phyloP scores from a whole-genome alignment of 768 basidiomycete species.

The Suillus subaureus region DNA sequence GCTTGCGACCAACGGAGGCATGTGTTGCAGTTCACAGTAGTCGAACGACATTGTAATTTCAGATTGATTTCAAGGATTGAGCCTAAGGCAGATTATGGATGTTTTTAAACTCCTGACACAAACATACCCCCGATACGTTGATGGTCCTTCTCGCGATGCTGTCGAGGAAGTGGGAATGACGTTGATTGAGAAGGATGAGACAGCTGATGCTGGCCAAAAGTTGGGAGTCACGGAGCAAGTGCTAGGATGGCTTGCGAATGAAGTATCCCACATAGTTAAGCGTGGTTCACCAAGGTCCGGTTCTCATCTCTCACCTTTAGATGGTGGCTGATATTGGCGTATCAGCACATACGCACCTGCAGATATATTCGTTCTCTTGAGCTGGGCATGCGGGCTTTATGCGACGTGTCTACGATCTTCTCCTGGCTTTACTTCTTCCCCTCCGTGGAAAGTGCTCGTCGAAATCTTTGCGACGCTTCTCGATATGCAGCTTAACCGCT shows the following conservation, averaged over 20 bases:
- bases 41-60: conserved; percentile 6
- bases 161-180: conserved; percentile 69
- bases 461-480: conserved; percentile 61
- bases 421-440: conserved; percentile 46
- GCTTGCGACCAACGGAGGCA: conserved; percentile 60
- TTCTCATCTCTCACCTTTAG: background rate
- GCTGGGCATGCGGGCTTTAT: conserved; percentile 71
- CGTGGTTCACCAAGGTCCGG: conserved; percentile 58
- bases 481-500: conserved; percentile 57
- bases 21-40: conserved; percentile 21
- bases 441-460: conserved; percentile 54
- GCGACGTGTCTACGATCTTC: conserved; percentile 48
- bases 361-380: conserved; percentile 68
- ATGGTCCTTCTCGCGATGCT: conserved; percentile 67
- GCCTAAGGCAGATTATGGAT: conserved; percentile 62
- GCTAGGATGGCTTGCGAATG: conserved; percentile 73
- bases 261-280: conserved; percentile 61
- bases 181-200: conserved; percentile 66
- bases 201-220: conserved; percentile 43
- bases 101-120: conserved; percentile 71
- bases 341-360: conserved; percentile 56
- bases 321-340: background rate
- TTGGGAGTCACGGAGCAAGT: conserved; percentile 70
- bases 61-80: conserved; percentile 48
- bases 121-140: conserved; percentile 81